A percentile compares a stretch with the other conserved stretches of the same genome.
Conservation (phyloP, 148 eudicot species). For the Heliosperma pusillum region DNA sequence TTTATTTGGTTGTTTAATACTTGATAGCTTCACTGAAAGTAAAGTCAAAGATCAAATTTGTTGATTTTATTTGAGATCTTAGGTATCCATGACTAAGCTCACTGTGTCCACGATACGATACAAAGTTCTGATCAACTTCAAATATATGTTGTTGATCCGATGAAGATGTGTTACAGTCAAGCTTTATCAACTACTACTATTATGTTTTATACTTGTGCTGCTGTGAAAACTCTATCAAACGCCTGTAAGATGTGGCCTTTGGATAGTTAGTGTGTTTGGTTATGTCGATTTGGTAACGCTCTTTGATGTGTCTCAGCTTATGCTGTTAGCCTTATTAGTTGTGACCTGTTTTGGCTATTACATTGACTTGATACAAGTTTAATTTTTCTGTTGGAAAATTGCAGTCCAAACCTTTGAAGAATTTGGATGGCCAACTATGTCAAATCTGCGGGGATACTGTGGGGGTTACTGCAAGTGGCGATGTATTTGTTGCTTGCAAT, state of each 20-base stretch:
- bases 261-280: neutral
- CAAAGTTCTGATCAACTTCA: neutral
- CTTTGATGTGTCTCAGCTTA: neutral
- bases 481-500: conserved; percentile 69
- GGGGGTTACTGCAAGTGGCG: conserved; percentile 45
- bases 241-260: neutral
- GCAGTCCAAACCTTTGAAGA: conserved; percentile 62
- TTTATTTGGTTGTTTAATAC: neutral
- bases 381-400: conserved; percentile 18
- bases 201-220: neutral
- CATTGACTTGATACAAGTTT: neutral
- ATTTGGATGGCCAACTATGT: conserved; percentile 59
- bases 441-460: conserved; percentile 74
- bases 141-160: neutral
- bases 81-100: neutral
- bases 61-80: neutral
- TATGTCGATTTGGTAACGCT: neutral
- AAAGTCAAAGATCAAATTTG: conserved; percentile 4
- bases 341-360: neutral
- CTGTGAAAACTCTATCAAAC: neutral
- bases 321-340: neutral
- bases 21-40: neutral
- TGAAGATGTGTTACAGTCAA: neutral
- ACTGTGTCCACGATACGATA: neutral
- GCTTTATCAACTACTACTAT: neutral